Evolutionary conservation across 164 flowering plant genomes (phyloP).

Genomic region (Annona squamosa): DNA sequence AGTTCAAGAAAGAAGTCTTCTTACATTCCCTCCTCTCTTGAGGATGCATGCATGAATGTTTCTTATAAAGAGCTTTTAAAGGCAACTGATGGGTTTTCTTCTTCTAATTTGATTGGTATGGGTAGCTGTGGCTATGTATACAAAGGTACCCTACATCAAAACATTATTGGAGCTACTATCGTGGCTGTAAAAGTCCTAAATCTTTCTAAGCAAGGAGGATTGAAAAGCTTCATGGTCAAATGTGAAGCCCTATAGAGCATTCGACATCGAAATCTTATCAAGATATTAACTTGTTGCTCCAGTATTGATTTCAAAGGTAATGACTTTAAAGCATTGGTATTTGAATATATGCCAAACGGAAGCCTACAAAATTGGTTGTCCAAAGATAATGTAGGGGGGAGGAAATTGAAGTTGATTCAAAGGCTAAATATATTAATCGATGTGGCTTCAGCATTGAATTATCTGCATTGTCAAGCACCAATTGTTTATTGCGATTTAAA

Average conservation of each 20-base stretch:
- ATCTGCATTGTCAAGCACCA: too few species aligned
- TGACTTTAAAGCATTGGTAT: slow-evolving; percentile 28
- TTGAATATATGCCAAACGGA: slow-evolving; percentile 7
- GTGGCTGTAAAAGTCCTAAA: slow-evolving; percentile 35
- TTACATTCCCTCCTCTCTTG: background rate
- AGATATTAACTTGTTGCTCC: slow-evolving; percentile 22
- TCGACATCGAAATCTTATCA: slow-evolving; percentile 33
- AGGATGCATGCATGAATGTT: background rate
- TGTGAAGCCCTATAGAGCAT: slow-evolving; percentile 25
- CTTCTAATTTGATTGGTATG: slow-evolving; percentile 21
- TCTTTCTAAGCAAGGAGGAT: slow-evolving; percentile 18
- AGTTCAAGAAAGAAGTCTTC: slow-evolving; percentile 1
- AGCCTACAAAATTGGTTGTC: too few species aligned
- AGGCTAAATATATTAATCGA: background rate
- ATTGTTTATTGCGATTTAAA: too few species aligned
- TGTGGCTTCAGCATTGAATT: too few species aligned
- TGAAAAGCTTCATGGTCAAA: slow-evolving; percentile 5
- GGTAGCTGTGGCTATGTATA: slow-evolving; percentile 34
- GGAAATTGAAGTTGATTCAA: background rate
- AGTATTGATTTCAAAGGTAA: slow-evolving; percentile 22
- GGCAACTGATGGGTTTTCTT: slow-evolving; percentile 24
- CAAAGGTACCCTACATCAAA: slow-evolving; percentile 17
- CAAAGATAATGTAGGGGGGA: background rate
- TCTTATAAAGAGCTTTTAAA: slow-evolving; percentile 15
- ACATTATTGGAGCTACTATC: background rate